These are phyloP conservation scores for Fragaria nilgerrensis DNA, from an alignment of 306 rosid species.

Conservation along the genomic window DNA sequence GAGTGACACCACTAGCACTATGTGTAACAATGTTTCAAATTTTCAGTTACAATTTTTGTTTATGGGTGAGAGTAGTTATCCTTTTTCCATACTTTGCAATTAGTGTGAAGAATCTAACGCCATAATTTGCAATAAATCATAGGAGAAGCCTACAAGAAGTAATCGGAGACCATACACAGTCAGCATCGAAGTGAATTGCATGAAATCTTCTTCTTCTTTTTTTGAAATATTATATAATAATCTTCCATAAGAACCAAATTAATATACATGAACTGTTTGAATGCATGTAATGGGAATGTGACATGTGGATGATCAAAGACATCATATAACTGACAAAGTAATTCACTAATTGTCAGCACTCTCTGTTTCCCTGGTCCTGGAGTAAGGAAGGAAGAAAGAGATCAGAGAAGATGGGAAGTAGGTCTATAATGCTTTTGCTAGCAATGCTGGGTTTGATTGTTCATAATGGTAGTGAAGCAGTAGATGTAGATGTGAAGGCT, in stretches of 20 bases:
- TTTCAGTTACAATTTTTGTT: background rate
- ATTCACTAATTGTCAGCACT: too few relatives aligned
- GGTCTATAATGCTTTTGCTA: conserved; percentile 15
- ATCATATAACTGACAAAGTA: background rate
- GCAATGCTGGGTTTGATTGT: conserved; percentile 20
- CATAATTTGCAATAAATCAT: background rate
- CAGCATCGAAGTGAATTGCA: too few relatives aligned
- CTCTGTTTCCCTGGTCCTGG: background rate
- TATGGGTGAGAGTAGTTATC: background rate
- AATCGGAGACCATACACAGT: too few relatives aligned
- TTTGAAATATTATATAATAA: too few relatives aligned
- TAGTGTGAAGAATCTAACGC: too few relatives aligned
- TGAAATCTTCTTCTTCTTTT: too few relatives aligned
- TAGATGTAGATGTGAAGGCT: background rate
- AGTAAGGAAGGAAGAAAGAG: background rate
- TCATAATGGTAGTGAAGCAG: conserved; percentile 6
- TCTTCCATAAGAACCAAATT: background rate
- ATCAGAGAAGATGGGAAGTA: conserved; percentile 22
- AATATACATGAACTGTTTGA: background rate
- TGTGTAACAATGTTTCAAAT: background rate
- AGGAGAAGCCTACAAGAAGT: background rate
- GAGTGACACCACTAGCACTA: background rate
- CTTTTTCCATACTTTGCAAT: background rate
- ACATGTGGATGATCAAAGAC: conserved; percentile 8
- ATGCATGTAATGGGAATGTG: background rate